Conservation (phyloP, 352 stramenopile genomes). For the Pelagophyceae sp. region DNA sequence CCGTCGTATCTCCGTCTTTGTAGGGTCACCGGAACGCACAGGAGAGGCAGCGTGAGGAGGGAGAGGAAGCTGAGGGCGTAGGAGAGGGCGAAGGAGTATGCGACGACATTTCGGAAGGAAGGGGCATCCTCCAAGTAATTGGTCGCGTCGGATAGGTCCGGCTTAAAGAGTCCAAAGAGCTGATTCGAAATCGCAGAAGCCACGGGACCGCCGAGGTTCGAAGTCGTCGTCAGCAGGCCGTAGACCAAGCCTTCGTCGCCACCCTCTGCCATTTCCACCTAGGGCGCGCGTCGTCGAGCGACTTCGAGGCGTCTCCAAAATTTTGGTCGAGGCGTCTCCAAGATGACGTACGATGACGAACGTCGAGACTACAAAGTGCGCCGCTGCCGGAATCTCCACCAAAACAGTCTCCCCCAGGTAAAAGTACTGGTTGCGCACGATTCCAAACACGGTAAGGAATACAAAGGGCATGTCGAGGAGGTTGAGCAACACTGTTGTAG, state of each 20-base stretch:
- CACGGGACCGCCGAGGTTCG: conserved; percentile 4
- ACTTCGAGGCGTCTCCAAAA: too few relatives aligned
- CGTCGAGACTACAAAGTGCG: conserved; percentile 48
- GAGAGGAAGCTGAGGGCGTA: background rate
- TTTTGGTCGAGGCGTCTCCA: too few relatives aligned
- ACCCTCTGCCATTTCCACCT: conserved; percentile 49
- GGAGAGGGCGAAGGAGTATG: background rate
- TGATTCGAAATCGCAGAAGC: conserved; percentile 12
- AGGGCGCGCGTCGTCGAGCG: too few relatives aligned
- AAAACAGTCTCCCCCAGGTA: conserved; percentile 47
- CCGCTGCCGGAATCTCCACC: conserved; percentile 41
- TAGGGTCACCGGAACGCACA: too few relatives aligned
- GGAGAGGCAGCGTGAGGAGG: background rate
- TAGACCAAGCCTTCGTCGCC: conserved; percentile 53
- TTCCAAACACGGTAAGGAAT: conserved; percentile 48
- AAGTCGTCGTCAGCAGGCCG: conserved; percentile 45
- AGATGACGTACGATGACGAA: conserved; percentile 45
- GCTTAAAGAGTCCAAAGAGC: conserved; percentile 15
- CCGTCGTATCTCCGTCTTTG: too few relatives aligned
- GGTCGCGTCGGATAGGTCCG: background rate
- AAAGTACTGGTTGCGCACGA: conserved; percentile 52
- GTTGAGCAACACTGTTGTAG: conserved; percentile 40
- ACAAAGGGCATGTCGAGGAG: conserved; percentile 43
- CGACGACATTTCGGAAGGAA: background rate
- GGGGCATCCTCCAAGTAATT: conserved; percentile 8